phyloP scores from a whole-genome alignment of 1,284 basidiomycete species.

The Heterobasidion parviporum region DNA sequence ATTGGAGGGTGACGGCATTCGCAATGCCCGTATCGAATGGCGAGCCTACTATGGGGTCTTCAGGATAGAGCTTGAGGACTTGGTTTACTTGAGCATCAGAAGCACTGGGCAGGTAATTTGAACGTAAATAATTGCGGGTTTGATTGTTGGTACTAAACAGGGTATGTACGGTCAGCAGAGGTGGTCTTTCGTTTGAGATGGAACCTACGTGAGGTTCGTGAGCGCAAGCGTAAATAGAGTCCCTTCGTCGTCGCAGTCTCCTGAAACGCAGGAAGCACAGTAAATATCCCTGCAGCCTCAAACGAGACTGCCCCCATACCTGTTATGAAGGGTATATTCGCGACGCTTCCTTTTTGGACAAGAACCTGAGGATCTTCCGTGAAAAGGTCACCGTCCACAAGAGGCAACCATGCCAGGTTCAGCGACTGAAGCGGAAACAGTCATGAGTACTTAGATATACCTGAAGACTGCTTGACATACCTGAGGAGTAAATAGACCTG shows the following conservation, averaged over 20 bases:
- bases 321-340: constrained; percentile 20
- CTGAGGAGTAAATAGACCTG: constrained; percentile 8
- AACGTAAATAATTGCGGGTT: constrained; percentile 27
- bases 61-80: constrained; percentile 32
- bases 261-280: background rate
- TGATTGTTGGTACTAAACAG: constrained; percentile 25
- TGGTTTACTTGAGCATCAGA: constrained; percentile 19
- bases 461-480: background rate
- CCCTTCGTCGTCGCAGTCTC: constrained; percentile 44
- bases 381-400: constrained; percentile 21
- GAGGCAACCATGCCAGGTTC: constrained; percentile 17
- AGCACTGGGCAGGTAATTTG: constrained; percentile 23
- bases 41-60: constrained; percentile 36
- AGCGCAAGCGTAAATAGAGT: constrained; percentile 38
- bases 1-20: constrained; percentile 40
- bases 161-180: background rate
- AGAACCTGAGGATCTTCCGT: constrained; percentile 14
- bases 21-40: constrained; percentile 40
- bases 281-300: constrained; percentile 14
- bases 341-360: constrained; percentile 13
- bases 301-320: constrained; percentile 18
- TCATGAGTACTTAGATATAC: too few species aligned
- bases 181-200: background rate
- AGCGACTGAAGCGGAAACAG: constrained; percentile 1
- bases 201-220: constrained; percentile 31